These are phyloP conservation scores for Cladosporium sp. DNA, from an alignment of 2,329 filamentous ascomycete species.

Conservation along the genomic window DNA sequence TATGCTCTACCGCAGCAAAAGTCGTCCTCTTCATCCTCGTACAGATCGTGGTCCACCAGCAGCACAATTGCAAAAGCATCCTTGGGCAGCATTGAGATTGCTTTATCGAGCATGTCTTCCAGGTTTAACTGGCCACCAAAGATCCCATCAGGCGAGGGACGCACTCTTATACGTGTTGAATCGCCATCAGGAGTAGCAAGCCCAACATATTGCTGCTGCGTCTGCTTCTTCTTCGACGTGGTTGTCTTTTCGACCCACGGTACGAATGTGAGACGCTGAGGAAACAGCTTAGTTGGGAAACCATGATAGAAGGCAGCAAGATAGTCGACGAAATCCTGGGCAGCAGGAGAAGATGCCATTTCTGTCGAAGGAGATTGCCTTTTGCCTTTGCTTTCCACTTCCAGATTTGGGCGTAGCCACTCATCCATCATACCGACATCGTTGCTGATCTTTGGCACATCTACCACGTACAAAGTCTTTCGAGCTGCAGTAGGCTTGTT, in stretches of 20 bases:
- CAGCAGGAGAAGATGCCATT: constrained; percentile 16
- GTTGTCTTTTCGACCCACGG: constrained; percentile 40
- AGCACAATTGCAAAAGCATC: constrained; percentile 59
- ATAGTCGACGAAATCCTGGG: constrained; percentile 39
- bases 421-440: constrained; percentile 37
- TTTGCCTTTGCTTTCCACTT: constrained; percentile 9
- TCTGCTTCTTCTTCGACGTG: constrained; percentile 1
- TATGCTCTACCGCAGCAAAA: constrained; percentile 66
- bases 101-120: constrained; percentile 56
- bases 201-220: constrained; percentile 39
- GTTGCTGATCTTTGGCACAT: constrained; percentile 39
- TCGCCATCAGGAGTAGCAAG: constrained; percentile 33
- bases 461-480: constrained; percentile 53
- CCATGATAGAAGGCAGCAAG: constrained; percentile 52
- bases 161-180: constrained; percentile 49
- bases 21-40: constrained; percentile 61
- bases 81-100: constrained; percentile 49
- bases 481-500: constrained; percentile 47
- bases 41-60: constrained; percentile 59
- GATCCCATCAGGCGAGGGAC: constrained; percentile 44
- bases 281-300: constrained; percentile 46
- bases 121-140: constrained; percentile 56
- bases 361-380: not conserved
- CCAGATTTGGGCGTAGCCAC: constrained; percentile 39
- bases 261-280: constrained; percentile 42